phyloP scores from a whole-genome alignment of 2,329 filamentous ascomycete species.

The Cryphonectria naterciae region DNA sequence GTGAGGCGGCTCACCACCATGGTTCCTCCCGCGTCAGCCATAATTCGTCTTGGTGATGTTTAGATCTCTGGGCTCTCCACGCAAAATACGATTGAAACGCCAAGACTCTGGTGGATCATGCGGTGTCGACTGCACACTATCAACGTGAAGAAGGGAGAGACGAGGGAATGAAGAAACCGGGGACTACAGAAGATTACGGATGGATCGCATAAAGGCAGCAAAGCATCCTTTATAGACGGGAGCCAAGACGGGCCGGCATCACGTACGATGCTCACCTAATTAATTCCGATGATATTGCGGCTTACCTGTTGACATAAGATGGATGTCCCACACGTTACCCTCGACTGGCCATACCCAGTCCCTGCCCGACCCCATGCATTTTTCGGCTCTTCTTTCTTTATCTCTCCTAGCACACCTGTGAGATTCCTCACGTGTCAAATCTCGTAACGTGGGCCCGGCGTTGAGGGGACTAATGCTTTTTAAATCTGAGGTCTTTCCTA shows the following conservation, averaged over 20 bases:
- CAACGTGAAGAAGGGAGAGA: constrained; percentile 1
- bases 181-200: neutral
- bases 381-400: neutral
- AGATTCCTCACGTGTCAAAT: neutral
- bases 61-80: neutral
- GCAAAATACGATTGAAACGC: neutral
- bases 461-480: neutral
- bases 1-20: constrained; percentile 29
- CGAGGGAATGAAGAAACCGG: neutral
- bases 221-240: constrained; percentile 24
- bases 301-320: neutral
- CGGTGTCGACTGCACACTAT: constrained; percentile 5
- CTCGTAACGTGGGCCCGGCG: neutral
- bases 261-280: constrained; percentile 19
- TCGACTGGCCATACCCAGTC: neutral
- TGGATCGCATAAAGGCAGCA: constrained; percentile 9
- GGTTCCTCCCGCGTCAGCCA: constrained; percentile 6
- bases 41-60: constrained; percentile 10
- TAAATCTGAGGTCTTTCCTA: neutral
- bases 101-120: constrained; percentile 8
- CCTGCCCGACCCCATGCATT: neutral
- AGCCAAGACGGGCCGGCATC: constrained; percentile 8
- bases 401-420: neutral
- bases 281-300: constrained; percentile 10
- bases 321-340: neutral